A percentile compares a stretch with the other conserved stretches of the same genome.
These are phyloP conservation scores for Scheffersomyces ergatensis DNA, from an alignment of 805 yeast genomes.

Conservation along the genomic window DNA sequence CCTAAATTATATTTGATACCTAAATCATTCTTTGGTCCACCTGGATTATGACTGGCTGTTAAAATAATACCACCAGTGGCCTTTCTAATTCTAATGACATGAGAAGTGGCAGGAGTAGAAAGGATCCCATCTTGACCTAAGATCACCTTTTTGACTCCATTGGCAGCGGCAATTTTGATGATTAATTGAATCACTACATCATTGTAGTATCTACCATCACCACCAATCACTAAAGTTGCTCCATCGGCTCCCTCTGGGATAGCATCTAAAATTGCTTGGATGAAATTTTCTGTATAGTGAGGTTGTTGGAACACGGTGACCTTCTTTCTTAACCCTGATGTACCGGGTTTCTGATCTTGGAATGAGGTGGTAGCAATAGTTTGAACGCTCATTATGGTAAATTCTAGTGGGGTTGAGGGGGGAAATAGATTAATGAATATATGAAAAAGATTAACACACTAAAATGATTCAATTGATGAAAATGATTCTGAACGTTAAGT, in stretches of 20 bases:
- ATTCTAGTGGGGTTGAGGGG: too few relatives aligned
- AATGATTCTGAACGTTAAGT: too few relatives aligned
- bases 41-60: conserved; percentile 97
- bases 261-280: conserved; percentile 80
- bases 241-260: conserved; percentile 85
- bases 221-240: conserved; percentile 86
- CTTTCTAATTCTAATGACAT: conserved; percentile 70
- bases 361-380: conserved; percentile 60
- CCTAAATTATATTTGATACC: conserved; percentile 94
- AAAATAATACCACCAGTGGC: conserved; percentile 93
- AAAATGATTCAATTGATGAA: too few relatives aligned
- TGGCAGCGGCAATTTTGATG: conserved; percentile 82
- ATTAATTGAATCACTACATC: conserved; percentile 77
- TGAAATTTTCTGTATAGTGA: conserved; percentile 88
- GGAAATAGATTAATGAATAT: too few relatives aligned
- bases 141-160: conserved; percentile 81
- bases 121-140: conserved; percentile 86
- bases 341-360: conserved; percentile 94
- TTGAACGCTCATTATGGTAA: conserved; percentile 8
- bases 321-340: conserved; percentile 93
- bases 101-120: conserved; percentile 97
- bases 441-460: too few relatives aligned
- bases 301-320: conserved; percentile 77
- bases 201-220: conserved; percentile 94
- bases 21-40: conserved; percentile 88